A percentile compares a stretch with the other conserved stretches of the same genome.
Conservation (phyloP, 1,284 basidiomycete genomes). For the Rhodotorula sp. region DNA sequence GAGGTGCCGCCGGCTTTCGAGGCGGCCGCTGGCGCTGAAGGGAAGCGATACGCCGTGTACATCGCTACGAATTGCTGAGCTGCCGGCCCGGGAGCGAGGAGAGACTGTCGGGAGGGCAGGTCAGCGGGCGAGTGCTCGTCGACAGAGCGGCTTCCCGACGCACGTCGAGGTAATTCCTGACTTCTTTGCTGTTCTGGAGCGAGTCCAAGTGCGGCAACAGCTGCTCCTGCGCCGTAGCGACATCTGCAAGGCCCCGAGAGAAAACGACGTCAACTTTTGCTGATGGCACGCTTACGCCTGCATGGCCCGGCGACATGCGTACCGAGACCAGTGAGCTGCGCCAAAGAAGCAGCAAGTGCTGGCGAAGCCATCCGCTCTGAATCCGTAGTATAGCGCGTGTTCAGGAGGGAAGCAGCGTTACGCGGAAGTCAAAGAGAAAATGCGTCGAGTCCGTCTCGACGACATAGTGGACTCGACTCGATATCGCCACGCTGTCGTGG, state of each 20-base stretch:
- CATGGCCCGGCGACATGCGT: background rate
- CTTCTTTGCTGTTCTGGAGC: background rate
- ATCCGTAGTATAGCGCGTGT: too few species aligned
- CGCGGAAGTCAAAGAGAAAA: too few species aligned
- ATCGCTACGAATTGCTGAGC: conserved; percentile 47
- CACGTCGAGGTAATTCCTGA: conserved; percentile 21
- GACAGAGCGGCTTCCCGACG: background rate
- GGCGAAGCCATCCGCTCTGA: background rate
- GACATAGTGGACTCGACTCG: too few species aligned
- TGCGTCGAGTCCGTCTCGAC: too few species aligned
- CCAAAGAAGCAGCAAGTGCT: conserved; percentile 8
- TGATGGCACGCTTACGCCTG: background rate
- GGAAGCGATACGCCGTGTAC: conserved; percentile 44
- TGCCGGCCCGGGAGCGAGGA: conserved; percentile 47
- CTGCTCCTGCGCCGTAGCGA: conserved; percentile 11
- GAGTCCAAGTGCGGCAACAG: conserved; percentile 21
- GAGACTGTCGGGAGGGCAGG: conserved; percentile 42
- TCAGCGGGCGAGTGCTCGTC: too few species aligned
- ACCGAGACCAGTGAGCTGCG: conserved; percentile 29
- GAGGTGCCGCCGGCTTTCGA: conserved; percentile 5
- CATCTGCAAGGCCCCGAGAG: background rate
- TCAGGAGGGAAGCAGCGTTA: too few species aligned
- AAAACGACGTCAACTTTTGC: background rate
- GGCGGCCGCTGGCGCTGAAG: background rate
- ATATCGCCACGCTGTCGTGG: too few species aligned